phyloP scores from a whole-genome alignment of 1,284 basidiomycete species.

The Pseudozyma tsukubaensis region DNA sequence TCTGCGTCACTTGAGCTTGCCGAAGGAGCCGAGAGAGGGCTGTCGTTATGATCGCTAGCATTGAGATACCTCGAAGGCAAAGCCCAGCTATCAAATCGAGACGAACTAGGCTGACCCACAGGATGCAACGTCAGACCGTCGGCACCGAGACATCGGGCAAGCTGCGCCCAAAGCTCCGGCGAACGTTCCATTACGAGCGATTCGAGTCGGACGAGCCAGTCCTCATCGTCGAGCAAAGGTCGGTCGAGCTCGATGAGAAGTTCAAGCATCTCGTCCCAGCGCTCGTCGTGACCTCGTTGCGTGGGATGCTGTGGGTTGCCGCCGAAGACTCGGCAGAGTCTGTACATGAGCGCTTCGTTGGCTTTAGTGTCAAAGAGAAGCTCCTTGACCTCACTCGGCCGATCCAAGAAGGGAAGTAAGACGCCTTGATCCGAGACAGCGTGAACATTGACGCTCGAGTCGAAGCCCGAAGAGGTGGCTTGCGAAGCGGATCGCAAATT shows the following conservation, averaged over 20 bases:
- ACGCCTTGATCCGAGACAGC: slow-evolving; percentile 38
- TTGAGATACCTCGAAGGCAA: slow-evolving; percentile 15
- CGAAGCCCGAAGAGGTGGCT: slow-evolving; percentile 14
- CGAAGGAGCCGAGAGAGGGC: slow-evolving; percentile 21
- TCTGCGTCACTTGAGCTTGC: slow-evolving; percentile 23
- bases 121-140: slow-evolving; percentile 28
- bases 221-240: slow-evolving; percentile 42
- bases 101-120: slow-evolving; percentile 11
- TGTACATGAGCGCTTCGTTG: slow-evolving; percentile 34
- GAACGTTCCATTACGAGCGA: slow-evolving; percentile 45
- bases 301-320: slow-evolving; percentile 15
- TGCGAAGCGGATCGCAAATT: slow-evolving; percentile 20
- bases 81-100: slow-evolving; percentile 49
- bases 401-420: slow-evolving; percentile 52
- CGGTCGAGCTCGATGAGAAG: slow-evolving; percentile 44
- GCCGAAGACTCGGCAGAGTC: slow-evolving; percentile 45
- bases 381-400: slow-evolving; percentile 43
- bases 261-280: slow-evolving; percentile 52
- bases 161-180: slow-evolving; percentile 39
- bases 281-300: slow-evolving; percentile 33
- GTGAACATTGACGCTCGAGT: slow-evolving; percentile 45
- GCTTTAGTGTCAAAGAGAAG: slow-evolving; percentile 44
- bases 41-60: slow-evolving; percentile 13
- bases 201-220: slow-evolving; percentile 44
- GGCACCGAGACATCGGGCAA: slow-evolving; percentile 45